Evolutionary conservation across 257 asterid species (phyloP).

Genomic region (Solanum chiquidenum): DNA sequence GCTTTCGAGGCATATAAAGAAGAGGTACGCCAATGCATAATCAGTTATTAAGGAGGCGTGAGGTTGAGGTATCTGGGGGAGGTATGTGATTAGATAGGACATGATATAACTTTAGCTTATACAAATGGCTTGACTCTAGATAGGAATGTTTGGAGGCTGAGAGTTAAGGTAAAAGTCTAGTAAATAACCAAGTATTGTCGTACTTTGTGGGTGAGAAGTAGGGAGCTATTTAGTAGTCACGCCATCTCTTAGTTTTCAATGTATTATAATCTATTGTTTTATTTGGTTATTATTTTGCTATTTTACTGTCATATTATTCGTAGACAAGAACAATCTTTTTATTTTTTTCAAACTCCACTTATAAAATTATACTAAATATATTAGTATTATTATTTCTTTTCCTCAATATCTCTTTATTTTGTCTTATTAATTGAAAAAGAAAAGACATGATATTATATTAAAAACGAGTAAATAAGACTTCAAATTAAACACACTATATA

Average conservation of each 20-base stretch:
- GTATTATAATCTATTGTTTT: too few relatives aligned
- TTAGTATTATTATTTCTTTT: background rate
- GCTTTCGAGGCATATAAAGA: rapidly evolving
- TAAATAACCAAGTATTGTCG: too few relatives aligned
- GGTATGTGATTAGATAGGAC: background rate
- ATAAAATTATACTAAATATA: too few relatives aligned
- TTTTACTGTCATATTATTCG: background rate
- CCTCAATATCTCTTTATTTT: background rate
- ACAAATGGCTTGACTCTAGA: too few relatives aligned
- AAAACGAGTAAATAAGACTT: background rate
- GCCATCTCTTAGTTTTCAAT: too few relatives aligned
- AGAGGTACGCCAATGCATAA: rapidly evolving
- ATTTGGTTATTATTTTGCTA: background rate
- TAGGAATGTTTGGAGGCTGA: too few relatives aligned
- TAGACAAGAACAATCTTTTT: background rate
- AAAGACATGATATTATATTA: too few relatives aligned
- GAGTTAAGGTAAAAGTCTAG: too few relatives aligned
- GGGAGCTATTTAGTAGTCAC: background rate
- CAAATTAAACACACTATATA: background rate
- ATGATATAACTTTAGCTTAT: too few relatives aligned
- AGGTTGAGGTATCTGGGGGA: background rate
- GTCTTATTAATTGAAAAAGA: background rate
- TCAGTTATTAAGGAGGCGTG: rapidly evolving
- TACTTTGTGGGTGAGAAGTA: background rate
- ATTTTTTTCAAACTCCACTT: too few relatives aligned